Evolutionary conservation across 2,329 filamentous ascomycete species (phyloP).

Genomic region (Penicillium occitanis): DNA sequence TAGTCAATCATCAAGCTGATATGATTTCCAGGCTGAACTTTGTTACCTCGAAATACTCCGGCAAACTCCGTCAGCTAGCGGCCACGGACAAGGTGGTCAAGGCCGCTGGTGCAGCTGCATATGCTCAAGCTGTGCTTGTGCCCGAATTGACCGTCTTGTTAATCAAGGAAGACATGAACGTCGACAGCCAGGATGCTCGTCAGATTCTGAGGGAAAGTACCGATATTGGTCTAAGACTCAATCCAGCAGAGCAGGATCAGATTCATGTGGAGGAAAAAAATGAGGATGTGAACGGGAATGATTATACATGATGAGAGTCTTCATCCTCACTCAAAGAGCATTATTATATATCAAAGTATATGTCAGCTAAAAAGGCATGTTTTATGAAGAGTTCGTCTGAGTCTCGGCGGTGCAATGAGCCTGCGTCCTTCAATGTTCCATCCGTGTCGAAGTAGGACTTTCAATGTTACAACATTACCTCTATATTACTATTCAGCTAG

Average conservation of each 20-base stretch:
- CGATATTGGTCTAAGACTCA: constrained; percentile 64
- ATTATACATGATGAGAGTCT: background rate
- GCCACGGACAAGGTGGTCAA: constrained; percentile 66
- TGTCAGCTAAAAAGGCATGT: background rate
- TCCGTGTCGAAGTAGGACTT: background rate
- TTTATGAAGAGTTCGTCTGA: background rate
- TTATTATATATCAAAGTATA: background rate
- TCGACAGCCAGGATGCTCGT: constrained; percentile 47
- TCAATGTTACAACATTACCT: background rate
- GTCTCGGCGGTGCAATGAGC: background rate
- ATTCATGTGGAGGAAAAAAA: constrained; percentile 34
- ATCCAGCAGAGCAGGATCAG: constrained; percentile 63
- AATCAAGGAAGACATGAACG: constrained; percentile 60
- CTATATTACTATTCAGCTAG: background rate
- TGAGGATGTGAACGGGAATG: background rate
- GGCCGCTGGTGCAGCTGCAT: constrained; percentile 64
- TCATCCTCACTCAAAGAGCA: background rate
- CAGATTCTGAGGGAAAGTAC: constrained; percentile 66
- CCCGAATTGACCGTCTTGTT: constrained; percentile 63
- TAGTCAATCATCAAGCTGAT: background rate
- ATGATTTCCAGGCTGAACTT: constrained; percentile 49
- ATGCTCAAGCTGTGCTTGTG: constrained; percentile 73
- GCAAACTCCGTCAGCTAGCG: constrained; percentile 61
- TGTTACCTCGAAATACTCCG: constrained; percentile 61
- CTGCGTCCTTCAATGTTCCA: background rate